Evolutionary conservation across 345 rosid species (phyloP).

Genomic region (Salix suchowensis): DNA sequence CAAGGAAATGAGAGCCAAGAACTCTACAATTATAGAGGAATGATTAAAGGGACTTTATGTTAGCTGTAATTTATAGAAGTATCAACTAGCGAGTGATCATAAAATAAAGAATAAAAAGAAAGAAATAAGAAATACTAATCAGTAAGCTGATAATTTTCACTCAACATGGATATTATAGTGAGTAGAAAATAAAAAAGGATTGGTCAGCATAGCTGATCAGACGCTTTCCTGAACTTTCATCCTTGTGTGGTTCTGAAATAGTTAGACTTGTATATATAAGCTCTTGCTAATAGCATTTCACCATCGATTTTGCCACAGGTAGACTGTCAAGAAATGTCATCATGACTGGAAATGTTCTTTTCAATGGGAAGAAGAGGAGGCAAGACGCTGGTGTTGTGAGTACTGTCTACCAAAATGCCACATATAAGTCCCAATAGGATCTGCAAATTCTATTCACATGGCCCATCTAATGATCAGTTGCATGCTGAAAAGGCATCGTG

Average conservation of each 20-base stretch:
- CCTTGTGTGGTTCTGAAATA: background rate
- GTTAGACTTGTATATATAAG: background rate
- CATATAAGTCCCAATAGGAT: background rate
- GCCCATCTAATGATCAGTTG: too few relatives aligned
- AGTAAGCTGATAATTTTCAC: too few relatives aligned
- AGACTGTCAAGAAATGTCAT: constrained; percentile 86
- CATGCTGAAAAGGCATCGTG: too few relatives aligned
- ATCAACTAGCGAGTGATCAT: too few relatives aligned
- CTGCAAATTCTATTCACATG: background rate
- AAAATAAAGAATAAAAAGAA: too few relatives aligned
- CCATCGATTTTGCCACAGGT: constrained; percentile 42
- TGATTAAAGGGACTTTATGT: too few relatives aligned
- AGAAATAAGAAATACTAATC: too few relatives aligned
- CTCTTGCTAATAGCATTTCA: background rate
- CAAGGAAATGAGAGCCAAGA: background rate
- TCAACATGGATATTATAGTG: too few relatives aligned
- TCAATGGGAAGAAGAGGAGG: constrained; percentile 81
- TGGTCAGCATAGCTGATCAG: background rate
- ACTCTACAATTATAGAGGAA: too few relatives aligned
- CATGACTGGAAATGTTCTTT: constrained; percentile 86
- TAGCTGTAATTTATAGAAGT: too few relatives aligned
- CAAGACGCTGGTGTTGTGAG: constrained; percentile 65
- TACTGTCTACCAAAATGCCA: constrained; percentile 3
- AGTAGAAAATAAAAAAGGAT: background rate
- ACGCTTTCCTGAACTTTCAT: background rate